Conservation (phyloP, 345 rosid genomes). For the Theobroma cacao region DNA sequence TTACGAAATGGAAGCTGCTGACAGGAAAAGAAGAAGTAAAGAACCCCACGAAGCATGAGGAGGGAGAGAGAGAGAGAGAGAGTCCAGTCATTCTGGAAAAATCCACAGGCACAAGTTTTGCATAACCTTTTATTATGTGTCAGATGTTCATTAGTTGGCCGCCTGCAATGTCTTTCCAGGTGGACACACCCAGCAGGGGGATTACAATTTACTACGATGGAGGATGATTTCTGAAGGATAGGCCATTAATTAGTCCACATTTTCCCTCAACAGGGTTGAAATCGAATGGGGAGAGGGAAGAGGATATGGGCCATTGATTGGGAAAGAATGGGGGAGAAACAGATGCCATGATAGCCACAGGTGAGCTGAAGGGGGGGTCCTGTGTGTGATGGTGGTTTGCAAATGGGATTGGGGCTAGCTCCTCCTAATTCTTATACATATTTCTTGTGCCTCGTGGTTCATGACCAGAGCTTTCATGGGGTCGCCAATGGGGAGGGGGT, state of each 20-base stretch:
- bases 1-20: neutral
- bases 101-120: neutral
- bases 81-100: neutral
- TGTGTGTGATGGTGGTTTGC: conserved; percentile 19
- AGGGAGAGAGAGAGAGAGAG: no score
- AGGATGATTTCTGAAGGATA: conserved; percentile 21
- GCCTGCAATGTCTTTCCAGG: neutral
- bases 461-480: conserved; percentile 11
- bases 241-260: neutral
- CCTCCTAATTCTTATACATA: conserved; percentile 20
- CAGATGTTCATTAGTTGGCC: conserved; percentile 16
- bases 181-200: neutral
- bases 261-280: conserved; percentile 16
- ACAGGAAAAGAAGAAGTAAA: neutral
- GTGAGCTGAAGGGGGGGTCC: conserved; percentile 22
- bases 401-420: conserved; percentile 19
- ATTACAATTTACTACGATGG: neutral
- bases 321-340: conserved; percentile 20
- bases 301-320: conserved; percentile 30
- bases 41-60: no score
- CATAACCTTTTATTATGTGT: neutral
- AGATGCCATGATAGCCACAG: conserved; percentile 28
- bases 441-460: neutral
- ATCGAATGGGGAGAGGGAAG: neutral
- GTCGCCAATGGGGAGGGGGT: conserved; percentile 27